Conservation (phyloP, 192 early-diverging fungal genomes). For the Backusella australiensis region DNA sequence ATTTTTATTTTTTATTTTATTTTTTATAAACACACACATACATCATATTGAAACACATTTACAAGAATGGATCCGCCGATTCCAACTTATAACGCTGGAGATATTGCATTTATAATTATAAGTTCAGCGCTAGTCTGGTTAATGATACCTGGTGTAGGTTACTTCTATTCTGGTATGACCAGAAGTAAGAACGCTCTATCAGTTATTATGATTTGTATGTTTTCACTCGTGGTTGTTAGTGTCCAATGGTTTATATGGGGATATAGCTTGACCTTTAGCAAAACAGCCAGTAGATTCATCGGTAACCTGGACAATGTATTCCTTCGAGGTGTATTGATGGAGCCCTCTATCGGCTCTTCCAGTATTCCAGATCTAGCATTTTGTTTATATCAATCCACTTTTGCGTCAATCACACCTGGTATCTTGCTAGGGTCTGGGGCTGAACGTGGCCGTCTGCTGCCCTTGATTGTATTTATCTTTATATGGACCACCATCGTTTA, state of each 20-base stretch:
- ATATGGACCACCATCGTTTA: slow-evolving; percentile 94
- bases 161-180: slow-evolving; percentile 95
- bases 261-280: slow-evolving; percentile 83
- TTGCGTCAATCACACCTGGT: slow-evolving; percentile 88
- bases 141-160: slow-evolving; percentile 93
- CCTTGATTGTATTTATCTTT: slow-evolving; percentile 87
- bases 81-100: background rate
- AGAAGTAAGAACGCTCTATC: slow-evolving; percentile 90
- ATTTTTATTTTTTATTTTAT: background rate
- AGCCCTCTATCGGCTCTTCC: slow-evolving; percentile 53
- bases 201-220: slow-evolving; percentile 79
- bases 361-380: slow-evolving; percentile 76
- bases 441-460: slow-evolving; percentile 83
- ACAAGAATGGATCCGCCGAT: background rate
- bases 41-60: background rate
- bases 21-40: background rate
- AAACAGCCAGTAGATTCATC: slow-evolving; percentile 68
- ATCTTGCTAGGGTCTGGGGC: slow-evolving; percentile 90
- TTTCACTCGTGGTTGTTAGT: slow-evolving; percentile 80
- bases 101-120: background rate
- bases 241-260: slow-evolving; percentile 80
- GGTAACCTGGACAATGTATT: slow-evolving; percentile 81
- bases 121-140: slow-evolving; percentile 44
- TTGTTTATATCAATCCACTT: slow-evolving; percentile 85
- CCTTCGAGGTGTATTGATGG: slow-evolving; percentile 48